Evolutionary conservation across 78 protist species (phyloP).

Genomic region (Dictyostelium capitatum): DNA sequence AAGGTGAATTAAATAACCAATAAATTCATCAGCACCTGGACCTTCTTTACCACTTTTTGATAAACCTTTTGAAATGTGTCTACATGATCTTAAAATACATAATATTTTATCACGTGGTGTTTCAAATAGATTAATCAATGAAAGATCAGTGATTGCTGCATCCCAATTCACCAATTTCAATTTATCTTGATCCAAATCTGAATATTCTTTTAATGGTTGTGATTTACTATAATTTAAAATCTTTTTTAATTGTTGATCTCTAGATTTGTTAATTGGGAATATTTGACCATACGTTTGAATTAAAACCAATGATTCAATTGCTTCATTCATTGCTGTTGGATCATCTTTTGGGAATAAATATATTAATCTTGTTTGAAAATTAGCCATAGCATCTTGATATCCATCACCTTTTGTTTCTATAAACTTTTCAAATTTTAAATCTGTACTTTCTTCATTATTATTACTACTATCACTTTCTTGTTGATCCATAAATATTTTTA

Average conservation of each 20-base stretch:
- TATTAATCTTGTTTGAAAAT: neutral
- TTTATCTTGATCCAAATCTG: neutral
- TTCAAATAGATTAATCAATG: constrained; percentile 32
- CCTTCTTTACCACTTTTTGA: constrained; percentile 31
- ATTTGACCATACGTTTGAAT: neutral
- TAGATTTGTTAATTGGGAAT: constrained; percentile 34
- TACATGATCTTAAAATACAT: constrained; percentile 39
- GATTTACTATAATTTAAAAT: neutral
- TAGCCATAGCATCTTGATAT: constrained; percentile 8
- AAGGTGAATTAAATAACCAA: constrained; percentile 30
- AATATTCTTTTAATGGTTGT: neutral
- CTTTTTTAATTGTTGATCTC: constrained; percentile 27
- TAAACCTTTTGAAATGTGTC: constrained; percentile 35
- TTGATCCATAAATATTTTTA: neutral
- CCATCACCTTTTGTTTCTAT: neutral
- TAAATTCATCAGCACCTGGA: constrained; percentile 76
- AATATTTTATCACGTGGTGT: constrained; percentile 61
- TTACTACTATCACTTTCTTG: too few species aligned
- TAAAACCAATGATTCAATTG: constrained; percentile 42
- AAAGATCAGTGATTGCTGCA: constrained; percentile 12
- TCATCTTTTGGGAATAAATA: neutral
- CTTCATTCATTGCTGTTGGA: constrained; percentile 27
- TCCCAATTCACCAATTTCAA: constrained; percentile 26
- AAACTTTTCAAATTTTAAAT: constrained; percentile 12
- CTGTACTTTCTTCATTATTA: neutral